Conservation (phyloP, 768 basidiomycete species). For the Leccinum subgranulosum region DNA sequence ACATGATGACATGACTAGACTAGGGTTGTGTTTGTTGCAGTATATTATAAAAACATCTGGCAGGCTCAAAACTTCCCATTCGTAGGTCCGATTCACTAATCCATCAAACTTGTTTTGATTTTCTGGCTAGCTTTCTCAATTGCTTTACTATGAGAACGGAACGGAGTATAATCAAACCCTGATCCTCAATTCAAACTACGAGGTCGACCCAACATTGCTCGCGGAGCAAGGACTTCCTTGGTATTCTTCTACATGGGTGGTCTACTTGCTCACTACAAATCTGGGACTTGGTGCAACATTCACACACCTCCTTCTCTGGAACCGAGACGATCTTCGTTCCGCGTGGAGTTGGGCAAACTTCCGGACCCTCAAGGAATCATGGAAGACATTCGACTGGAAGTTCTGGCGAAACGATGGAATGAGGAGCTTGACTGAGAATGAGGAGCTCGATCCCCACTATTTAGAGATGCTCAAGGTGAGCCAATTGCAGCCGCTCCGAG, state of each 20-base stretch:
- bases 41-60: constrained; percentile 54
- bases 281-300: constrained; percentile 45
- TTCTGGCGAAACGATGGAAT: constrained; percentile 33
- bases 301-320: constrained; percentile 52
- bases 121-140: constrained; percentile 40
- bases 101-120: background rate
- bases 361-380: constrained; percentile 21
- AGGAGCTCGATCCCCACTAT: constrained; percentile 53
- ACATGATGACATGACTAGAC: constrained; percentile 7
- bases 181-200: constrained; percentile 52
- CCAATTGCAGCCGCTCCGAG: constrained; percentile 13
- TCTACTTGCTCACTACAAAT: constrained; percentile 19
- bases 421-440: constrained; percentile 30
- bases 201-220: constrained; percentile 47
- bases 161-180: constrained; percentile 49
- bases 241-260: constrained; percentile 27
- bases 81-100: constrained; percentile 34
- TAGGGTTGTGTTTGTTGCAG: constrained; percentile 35
- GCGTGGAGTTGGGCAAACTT: constrained; percentile 47
- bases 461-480: constrained; percentile 44
- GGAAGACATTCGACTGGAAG: constrained; percentile 32
- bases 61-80: constrained; percentile 59
- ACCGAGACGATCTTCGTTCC: constrained; percentile 44
- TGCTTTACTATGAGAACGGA: constrained; percentile 51
- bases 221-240: constrained; percentile 36